Conservation (phyloP, 1,284 basidiomycete genomes). For the Naganishia liquefaciens region DNA sequence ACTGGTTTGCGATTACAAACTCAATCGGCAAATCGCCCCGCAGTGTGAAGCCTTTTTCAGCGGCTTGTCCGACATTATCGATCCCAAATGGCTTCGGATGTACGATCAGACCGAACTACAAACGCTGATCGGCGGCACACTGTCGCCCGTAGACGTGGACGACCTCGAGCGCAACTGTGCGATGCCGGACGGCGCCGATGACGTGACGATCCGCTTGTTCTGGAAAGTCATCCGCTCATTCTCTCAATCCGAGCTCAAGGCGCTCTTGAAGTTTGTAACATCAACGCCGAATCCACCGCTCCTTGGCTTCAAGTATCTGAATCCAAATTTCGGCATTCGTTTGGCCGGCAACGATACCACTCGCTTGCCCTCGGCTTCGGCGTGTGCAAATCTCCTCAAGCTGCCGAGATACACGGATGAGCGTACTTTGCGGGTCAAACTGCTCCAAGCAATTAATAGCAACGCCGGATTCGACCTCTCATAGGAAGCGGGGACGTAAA, state of each 20-base stretch:
- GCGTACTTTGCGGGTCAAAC: slow-evolving; percentile 66
- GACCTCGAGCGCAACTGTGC: slow-evolving; percentile 73
- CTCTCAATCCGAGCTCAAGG: slow-evolving; percentile 67
- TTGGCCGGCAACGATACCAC: slow-evolving; percentile 71
- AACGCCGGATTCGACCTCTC: slow-evolving; percentile 88
- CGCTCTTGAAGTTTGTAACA: slow-evolving; percentile 82
- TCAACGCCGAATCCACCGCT: slow-evolving; percentile 86
- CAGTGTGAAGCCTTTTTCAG: slow-evolving; percentile 71
- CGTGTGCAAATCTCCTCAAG: slow-evolving; percentile 85
- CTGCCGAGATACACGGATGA: slow-evolving; percentile 69
- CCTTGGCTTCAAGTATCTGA: slow-evolving; percentile 83
- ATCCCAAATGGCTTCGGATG: slow-evolving; percentile 80
- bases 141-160: slow-evolving; percentile 75
- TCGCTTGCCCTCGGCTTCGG: slow-evolving; percentile 63
- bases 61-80: slow-evolving; percentile 83
- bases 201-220: slow-evolving; percentile 70
- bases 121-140: slow-evolving; percentile 78
- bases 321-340: slow-evolving; percentile 80
- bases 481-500: slow-evolving; percentile 47
- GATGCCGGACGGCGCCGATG: slow-evolving; percentile 74
- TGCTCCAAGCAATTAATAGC: slow-evolving; percentile 80
- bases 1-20: slow-evolving; percentile 81
- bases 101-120: slow-evolving; percentile 92
- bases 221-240: slow-evolving; percentile 53
- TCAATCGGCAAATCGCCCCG: slow-evolving; percentile 81